These are phyloP conservation scores for Gracilaria caudata DNA, from an alignment of 23 red algal genomes.

Conservation along the genomic window DNA sequence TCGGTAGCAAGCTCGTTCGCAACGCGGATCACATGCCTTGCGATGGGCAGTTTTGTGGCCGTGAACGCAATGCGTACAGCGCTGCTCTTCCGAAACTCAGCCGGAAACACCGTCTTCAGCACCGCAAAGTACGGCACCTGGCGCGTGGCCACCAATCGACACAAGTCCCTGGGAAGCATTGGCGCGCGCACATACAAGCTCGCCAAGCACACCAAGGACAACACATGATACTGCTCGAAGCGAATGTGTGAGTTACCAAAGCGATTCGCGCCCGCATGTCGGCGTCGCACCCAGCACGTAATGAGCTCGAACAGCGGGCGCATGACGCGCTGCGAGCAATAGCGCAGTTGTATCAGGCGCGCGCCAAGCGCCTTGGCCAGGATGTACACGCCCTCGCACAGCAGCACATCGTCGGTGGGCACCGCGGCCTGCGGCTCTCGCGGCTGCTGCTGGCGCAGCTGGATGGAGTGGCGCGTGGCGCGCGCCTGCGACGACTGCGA, in stretches of 20 bases:
- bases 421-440: not conserved
- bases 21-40: slow-evolving; percentile 8
- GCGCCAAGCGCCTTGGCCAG: not conserved
- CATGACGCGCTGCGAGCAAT: not conserved
- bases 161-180: slow-evolving; percentile 52
- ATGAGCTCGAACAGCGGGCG: slow-evolving; percentile 24
- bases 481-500: slow-evolving; percentile 51
- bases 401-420: not conserved
- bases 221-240: slow-evolving; percentile 20
- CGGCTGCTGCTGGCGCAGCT: not conserved
- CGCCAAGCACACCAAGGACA: slow-evolving; percentile 32
- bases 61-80: not conserved
- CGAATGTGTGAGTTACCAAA: not conserved
- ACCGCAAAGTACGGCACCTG: slow-evolving; percentile 31
- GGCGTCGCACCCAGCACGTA: not conserved
- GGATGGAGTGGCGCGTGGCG: not conserved
- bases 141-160: slow-evolving; percentile 18
- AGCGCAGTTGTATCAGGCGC: slow-evolving; percentile 16
- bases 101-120: slow-evolving; percentile 29
- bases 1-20: slow-evolving; percentile 29
- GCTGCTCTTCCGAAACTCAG: not conserved
- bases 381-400: slow-evolving; percentile 21
- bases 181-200: slow-evolving; percentile 32
- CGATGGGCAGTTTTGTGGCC: slow-evolving; percentile 3
- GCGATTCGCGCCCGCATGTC: slow-evolving; percentile 21